Conservation (phyloP, 352 stramenopile species). For the Phytopythium cucurbitacearum region DNA sequence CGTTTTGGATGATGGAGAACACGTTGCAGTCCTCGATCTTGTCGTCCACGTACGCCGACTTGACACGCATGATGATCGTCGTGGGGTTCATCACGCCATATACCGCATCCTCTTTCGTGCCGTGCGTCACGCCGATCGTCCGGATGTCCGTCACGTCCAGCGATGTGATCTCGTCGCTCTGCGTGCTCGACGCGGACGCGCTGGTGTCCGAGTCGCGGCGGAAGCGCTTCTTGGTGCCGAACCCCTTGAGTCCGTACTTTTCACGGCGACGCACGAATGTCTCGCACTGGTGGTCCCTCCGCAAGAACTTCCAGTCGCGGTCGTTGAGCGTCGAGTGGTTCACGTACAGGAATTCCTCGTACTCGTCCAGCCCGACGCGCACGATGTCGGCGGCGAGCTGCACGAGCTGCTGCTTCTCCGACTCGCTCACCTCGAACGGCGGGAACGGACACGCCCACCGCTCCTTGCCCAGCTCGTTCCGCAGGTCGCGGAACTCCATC, state of each 20-base stretch:
- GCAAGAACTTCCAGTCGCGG: constrained; percentile 65
- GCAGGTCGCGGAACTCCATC: constrained; percentile 9
- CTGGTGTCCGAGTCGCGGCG: constrained; percentile 13
- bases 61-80: constrained; percentile 30
- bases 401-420: constrained; percentile 43
- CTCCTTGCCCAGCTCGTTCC: constrained; percentile 6
- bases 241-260: constrained; percentile 4
- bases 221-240: constrained; percentile 7
- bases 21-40: constrained; percentile 30
- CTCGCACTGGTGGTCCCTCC: constrained; percentile 46
- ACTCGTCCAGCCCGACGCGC: constrained; percentile 25
- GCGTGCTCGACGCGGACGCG: constrained; percentile 38
- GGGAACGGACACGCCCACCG: constrained; percentile 5
- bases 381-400: constrained; percentile 35
- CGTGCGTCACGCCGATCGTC: constrained; percentile 18
- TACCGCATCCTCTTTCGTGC: constrained; percentile 25
- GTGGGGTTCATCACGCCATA: constrained; percentile 34
- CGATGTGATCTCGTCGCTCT: constrained; percentile 21
- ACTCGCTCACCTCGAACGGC: constrained; percentile 30
- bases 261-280: constrained; percentile 6
- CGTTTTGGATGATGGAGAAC: constrained; percentile 25
- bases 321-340: constrained; percentile 15
- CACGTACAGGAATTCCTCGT: constrained; percentile 16
- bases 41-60: constrained; percentile 37
- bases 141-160: constrained; percentile 8